A percentile compares a stretch with the other conserved stretches of the same genome.
These are phyloP conservation scores for Heliosperma pusillum DNA, from an alignment of 148 eudicot species.

Conservation along the genomic window DNA sequence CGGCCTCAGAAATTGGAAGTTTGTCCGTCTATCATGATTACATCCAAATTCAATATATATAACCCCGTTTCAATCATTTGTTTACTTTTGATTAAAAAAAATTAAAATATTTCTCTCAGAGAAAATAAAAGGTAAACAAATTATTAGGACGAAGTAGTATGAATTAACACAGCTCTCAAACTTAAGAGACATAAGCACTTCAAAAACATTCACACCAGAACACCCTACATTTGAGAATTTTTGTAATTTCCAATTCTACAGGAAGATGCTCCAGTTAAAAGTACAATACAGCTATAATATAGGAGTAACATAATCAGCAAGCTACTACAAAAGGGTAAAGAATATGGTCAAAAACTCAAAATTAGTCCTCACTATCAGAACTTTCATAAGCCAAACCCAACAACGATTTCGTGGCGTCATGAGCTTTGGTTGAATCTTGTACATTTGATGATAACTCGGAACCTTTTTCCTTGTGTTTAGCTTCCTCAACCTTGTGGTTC, in stretches of 20 bases:
- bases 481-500: slow-evolving; percentile 20
- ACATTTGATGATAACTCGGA: slow-evolving; percentile 22
- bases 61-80: no score
- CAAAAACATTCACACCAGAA: no score
- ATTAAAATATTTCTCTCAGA: no score
- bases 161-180: no score
- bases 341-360: not conserved
- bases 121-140: no score
- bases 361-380: slow-evolving; percentile 72
- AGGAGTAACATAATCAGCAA: not conserved
- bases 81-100: no score
- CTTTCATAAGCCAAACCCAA: slow-evolving; percentile 70
- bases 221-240: not conserved
- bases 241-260: not conserved
- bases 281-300: not conserved
- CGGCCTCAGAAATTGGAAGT: no score
- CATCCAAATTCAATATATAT: no score
- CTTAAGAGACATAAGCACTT: not conserved
- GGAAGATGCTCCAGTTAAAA: not conserved
- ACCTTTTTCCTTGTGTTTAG: slow-evolving; percentile 22
- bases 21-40: no score
- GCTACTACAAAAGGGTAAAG: not conserved
- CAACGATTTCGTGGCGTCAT: slow-evolving; percentile 58
- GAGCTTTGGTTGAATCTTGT: slow-evolving; percentile 27
- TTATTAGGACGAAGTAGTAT: no score